Evolutionary conservation across 108 stramenopile species (phyloP).

Genomic region (Fragilaria crotonensis): DNA sequence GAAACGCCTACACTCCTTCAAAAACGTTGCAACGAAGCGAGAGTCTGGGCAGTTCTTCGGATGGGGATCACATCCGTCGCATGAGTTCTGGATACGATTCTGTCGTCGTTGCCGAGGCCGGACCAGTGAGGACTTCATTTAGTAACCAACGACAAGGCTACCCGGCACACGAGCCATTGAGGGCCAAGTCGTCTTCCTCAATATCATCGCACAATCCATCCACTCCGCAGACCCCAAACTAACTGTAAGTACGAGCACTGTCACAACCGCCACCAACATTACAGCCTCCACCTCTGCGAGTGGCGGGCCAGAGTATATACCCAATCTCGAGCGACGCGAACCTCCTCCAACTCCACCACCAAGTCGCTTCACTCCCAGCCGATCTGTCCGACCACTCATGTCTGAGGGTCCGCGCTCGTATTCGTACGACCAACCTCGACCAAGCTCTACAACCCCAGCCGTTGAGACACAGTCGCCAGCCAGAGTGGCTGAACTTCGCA

Average conservation of each 20-base stretch:
- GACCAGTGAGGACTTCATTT: not conserved
- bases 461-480: conserved; percentile 25
- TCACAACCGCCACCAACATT: not conserved
- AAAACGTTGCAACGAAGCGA: too few relatives aligned
- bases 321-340: not conserved
- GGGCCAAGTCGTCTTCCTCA: not conserved
- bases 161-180: not conserved
- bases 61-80: too few relatives aligned
- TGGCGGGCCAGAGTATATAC: not conserved
- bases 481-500: conserved; percentile 16
- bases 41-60: too few relatives aligned
- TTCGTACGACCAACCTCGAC: not conserved
- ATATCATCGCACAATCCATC: not conserved
- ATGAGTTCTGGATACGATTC: too few relatives aligned
- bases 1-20: not conserved
- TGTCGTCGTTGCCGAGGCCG: too few relatives aligned
- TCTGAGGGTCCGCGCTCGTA: not conserved
- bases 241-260: not conserved
- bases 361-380: not conserved
- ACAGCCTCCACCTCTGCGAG: not conserved
- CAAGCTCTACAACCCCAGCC: not conserved
- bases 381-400: not conserved
- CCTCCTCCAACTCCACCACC: not conserved
- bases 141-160: not conserved
- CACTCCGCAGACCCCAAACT: not conserved